These are phyloP conservation scores for Eucalyptus tenuipes DNA, from an alignment of 345 rosid genomes.

Conservation along the genomic window DNA sequence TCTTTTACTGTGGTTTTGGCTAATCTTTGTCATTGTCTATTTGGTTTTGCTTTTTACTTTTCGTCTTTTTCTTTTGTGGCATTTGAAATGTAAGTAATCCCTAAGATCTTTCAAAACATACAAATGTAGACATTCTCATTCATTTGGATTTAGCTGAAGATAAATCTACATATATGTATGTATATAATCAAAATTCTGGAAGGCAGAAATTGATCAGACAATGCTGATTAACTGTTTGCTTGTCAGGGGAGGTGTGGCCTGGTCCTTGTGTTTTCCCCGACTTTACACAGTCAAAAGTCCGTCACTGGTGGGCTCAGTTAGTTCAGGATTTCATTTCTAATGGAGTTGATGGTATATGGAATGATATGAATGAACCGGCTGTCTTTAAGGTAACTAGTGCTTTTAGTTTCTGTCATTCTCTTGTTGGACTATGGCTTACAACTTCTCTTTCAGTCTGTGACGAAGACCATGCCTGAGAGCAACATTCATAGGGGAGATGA, in stretches of 20 bases:
- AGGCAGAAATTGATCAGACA: background rate
- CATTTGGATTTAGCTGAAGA: background rate
- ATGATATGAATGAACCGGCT: conserved; percentile 96
- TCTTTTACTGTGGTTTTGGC: background rate
- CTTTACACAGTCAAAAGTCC: conserved; percentile 62
- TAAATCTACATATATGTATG: background rate
- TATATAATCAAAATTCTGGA: background rate
- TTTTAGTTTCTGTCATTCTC: background rate
- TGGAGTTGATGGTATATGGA: conserved; percentile 98
- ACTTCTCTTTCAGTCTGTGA: conserved; percentile 40
- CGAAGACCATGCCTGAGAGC: conserved; percentile 88
- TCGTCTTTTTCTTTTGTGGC: background rate
- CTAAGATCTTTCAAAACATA: background rate
- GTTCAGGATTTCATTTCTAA: conserved; percentile 67
- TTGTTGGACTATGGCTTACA: background rate
- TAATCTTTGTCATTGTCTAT: background rate
- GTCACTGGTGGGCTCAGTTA: conserved; percentile 81
- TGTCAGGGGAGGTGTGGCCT: conserved; percentile 91
- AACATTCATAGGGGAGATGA: conserved; percentile 71
- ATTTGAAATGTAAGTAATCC: background rate
- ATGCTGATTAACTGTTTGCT: background rate
- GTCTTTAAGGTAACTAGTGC: conserved; percentile 48
- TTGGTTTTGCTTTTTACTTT: background rate
- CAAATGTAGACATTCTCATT: background rate
- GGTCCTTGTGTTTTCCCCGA: conserved; percentile 91